phyloP scores from a whole-genome alignment of 176 grass and related monocot species.

The Themeda triandra region DNA sequence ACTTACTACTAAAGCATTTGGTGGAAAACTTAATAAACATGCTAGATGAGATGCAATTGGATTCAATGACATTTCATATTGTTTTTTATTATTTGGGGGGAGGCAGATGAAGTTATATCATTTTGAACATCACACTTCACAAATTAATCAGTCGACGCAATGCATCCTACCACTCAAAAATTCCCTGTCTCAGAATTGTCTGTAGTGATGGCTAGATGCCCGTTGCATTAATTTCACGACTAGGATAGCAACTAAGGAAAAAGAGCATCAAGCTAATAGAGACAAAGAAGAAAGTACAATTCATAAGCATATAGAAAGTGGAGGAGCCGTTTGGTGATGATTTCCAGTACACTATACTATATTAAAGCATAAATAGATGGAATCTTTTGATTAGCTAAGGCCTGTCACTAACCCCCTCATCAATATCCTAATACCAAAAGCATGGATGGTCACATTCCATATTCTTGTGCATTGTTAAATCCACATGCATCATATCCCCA shows the following conservation, averaged over 20 bases:
- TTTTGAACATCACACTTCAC: neutral
- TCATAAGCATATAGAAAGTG: constrained; percentile 34
- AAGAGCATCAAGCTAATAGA: constrained; percentile 34
- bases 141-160: neutral
- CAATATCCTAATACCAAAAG: constrained; percentile 46
- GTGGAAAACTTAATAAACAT: neutral
- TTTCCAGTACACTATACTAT: neutral
- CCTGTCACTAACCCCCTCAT: constrained; percentile 36
- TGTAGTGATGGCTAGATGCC: constrained; percentile 19
- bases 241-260: constrained; percentile 25
- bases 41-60: neutral
- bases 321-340: constrained; percentile 32
- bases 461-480: constrained; percentile 48
- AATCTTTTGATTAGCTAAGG: constrained; percentile 50
- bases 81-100: neutral
- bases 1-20: neutral
- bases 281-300: constrained; percentile 44
- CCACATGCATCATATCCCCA: constrained; percentile 20
- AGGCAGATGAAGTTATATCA: neutral
- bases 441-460: constrained; percentile 36
- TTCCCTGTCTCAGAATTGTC: neutral
- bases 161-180: neutral
- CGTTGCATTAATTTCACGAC: constrained; percentile 19
- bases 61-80: neutral
- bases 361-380: constrained; percentile 41